Base-by-base conservation (phyloP, 2,329 filamentous ascomycete species). In the Ascosphaera aggregata region DNA sequence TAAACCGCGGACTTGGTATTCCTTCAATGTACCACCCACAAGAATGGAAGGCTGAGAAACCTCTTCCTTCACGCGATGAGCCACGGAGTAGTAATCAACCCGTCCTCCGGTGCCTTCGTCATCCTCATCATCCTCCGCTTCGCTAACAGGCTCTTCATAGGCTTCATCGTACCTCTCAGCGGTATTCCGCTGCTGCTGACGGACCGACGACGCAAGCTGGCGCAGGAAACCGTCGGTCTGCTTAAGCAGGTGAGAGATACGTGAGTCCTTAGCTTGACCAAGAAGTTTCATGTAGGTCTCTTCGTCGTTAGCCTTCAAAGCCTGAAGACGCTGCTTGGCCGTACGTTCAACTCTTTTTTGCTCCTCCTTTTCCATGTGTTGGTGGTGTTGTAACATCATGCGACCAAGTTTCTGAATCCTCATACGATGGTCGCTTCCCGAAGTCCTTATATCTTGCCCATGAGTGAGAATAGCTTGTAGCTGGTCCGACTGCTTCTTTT, bases 41-140 rank as follows among this genome's bases (percentile, higher is more conserved):
- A 98, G 69, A 34, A 92, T 92, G 39, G 61, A 59, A 4, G 89
- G 81, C 53, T 98, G 89, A 1, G 71, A 78, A 48, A 98, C 77
- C 46, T 91, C 81, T 63, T 98, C 89, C 57, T 89, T 85, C 62
- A 94, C 71, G 46, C 82, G 80, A 67, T 98, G 89, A 41, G 89
- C 89, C 47, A 98, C 89, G 46, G 89, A 84, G 52, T 98, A 98
- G 71, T 98, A 98, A 56, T 98, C 91, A 42, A 95, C 82, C 69
- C 93, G 93, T 51, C 73, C 71, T 51, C 66, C 66, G 42, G 64
- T 68, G 46, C 69, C 69, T 43, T 76, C 71, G 30, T 68, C 72
- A 40, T 75, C 78, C 42, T 76, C 78, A 2, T 77, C 73, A 5
- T 76, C 77, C 4, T 76, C 70, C 39, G 72, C 75, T 39, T 75